phyloP scores from a whole-genome alignment of 768 basidiomycete species.

The Trametopsis cervina region DNA sequence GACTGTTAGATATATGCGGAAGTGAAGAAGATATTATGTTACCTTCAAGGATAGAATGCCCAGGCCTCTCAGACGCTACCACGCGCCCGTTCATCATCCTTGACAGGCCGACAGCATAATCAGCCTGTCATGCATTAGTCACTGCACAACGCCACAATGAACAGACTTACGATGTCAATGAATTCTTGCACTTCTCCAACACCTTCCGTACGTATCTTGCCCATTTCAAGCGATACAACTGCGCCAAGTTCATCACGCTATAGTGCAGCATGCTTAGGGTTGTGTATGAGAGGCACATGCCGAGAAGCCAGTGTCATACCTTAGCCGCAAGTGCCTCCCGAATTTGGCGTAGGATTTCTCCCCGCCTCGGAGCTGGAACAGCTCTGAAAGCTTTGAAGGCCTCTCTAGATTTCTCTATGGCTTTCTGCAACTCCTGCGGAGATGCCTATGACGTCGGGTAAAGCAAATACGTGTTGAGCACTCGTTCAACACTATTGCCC shows the following conservation, averaged over 20 bases:
- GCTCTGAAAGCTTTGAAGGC: conserved; percentile 67
- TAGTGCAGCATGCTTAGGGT: not conserved
- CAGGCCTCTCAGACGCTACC: conserved; percentile 82
- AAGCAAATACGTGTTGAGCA: not conserved
- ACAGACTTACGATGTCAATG: conserved; percentile 74
- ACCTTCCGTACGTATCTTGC: conserved; percentile 87
- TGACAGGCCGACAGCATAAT: conserved; percentile 89
- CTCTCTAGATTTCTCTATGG: conserved; percentile 63
- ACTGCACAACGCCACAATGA: not conserved
- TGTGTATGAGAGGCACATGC: not conserved
- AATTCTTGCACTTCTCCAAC: conserved; percentile 93
- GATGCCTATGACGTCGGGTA: conserved; percentile 40
- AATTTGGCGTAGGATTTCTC: conserved; percentile 85
- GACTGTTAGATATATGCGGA: not conserved
- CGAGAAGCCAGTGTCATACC: conserved; percentile 32
- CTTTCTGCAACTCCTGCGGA: conserved; percentile 61
- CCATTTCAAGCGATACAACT: conserved; percentile 84
- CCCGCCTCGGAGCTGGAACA: conserved; percentile 81
- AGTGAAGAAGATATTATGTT: not conserved
- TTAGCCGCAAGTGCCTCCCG: conserved; percentile 74
- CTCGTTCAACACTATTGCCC: too few species aligned
- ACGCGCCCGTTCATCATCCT: conserved; percentile 92
- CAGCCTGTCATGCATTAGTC: conserved; percentile 54
- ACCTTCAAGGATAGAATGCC: conserved; percentile 90
- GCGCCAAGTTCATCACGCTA: conserved; percentile 77